Evolutionary conservation across 2,329 filamentous ascomycete genomes (phyloP).

Genomic region (Daldinia eschscholtzii): DNA sequence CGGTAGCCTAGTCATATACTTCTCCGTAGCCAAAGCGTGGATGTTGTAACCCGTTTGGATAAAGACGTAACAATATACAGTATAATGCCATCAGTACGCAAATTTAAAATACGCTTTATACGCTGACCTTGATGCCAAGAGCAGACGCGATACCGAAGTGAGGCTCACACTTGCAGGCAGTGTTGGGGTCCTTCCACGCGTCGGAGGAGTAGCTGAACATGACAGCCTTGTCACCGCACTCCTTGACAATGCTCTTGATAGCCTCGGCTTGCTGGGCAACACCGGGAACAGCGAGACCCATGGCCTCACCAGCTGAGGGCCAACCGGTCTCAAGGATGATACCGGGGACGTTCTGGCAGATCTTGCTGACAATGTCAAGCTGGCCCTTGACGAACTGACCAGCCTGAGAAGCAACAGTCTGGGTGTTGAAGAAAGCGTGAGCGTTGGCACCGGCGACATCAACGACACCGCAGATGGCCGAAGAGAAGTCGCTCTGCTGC

Average conservation of each 20-base stretch:
- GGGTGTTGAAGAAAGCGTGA: conserved; percentile 92
- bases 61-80: conserved; percentile 43
- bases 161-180: conserved; percentile 77
- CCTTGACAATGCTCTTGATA: conserved; percentile 76
- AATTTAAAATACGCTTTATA: conserved; percentile 27
- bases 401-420: conserved; percentile 71
- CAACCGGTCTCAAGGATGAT: conserved; percentile 93
- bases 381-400: conserved; percentile 82
- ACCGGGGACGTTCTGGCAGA: conserved; percentile 74
- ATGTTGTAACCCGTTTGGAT: conserved; percentile 39
- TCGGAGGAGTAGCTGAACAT: conserved; percentile 88
- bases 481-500: conserved; percentile 70
- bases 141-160: conserved; percentile 64
- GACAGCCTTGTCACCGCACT: conserved; percentile 75
- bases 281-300: conserved; percentile 80
- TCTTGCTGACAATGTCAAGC: conserved; percentile 74
- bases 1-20: conserved; percentile 10
- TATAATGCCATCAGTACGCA: conserved; percentile 12
- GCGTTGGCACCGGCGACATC: conserved; percentile 89
- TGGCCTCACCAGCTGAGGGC: conserved; percentile 77
- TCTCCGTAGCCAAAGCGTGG: conserved; percentile 27
- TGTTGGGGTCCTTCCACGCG: conserved; percentile 80
- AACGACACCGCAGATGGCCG: conserved; percentile 76
- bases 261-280: conserved; percentile 75
- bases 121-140: conserved; percentile 48